phyloP scores from a whole-genome alignment of 2,329 filamentous ascomycete species.

The Colletotrichum siamense region DNA sequence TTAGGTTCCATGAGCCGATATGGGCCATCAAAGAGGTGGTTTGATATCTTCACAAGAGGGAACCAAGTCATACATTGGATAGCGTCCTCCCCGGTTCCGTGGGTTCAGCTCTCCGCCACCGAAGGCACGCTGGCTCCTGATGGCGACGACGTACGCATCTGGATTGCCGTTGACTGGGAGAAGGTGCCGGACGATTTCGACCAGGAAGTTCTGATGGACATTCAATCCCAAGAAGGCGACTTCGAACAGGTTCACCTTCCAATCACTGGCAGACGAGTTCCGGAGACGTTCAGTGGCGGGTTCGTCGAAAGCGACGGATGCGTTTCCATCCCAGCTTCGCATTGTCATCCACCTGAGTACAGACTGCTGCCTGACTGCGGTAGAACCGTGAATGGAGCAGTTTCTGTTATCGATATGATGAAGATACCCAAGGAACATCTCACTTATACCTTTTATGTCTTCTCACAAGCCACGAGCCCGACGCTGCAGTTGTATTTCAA shows the following conservation, averaged over 20 bases:
- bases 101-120: constrained; percentile 32
- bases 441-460: constrained; percentile 36
- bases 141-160: constrained; percentile 34
- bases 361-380: constrained; percentile 35
- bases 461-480: constrained; percentile 26
- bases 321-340: constrained; percentile 36
- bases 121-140: constrained; percentile 34
- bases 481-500: constrained; percentile 39
- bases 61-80: constrained; percentile 34
- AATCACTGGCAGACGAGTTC: constrained; percentile 26
- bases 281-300: constrained; percentile 35
- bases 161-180: constrained; percentile 36
- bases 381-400: constrained; percentile 25
- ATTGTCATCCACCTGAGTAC: constrained; percentile 23
- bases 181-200: constrained; percentile 43
- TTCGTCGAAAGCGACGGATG: constrained; percentile 39
- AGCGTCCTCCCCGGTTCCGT: constrained; percentile 35
- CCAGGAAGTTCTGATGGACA: constrained; percentile 44
- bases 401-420: constrained; percentile 22
- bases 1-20: constrained; percentile 36
- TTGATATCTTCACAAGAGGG: constrained; percentile 41
- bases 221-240: constrained; percentile 38
- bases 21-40: constrained; percentile 34
- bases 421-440: constrained; percentile 26
- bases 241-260: constrained; percentile 40